Conservation (phyloP, 2,329 filamentous ascomycete species). For the Paraphaeosphaeria minitans region DNA sequence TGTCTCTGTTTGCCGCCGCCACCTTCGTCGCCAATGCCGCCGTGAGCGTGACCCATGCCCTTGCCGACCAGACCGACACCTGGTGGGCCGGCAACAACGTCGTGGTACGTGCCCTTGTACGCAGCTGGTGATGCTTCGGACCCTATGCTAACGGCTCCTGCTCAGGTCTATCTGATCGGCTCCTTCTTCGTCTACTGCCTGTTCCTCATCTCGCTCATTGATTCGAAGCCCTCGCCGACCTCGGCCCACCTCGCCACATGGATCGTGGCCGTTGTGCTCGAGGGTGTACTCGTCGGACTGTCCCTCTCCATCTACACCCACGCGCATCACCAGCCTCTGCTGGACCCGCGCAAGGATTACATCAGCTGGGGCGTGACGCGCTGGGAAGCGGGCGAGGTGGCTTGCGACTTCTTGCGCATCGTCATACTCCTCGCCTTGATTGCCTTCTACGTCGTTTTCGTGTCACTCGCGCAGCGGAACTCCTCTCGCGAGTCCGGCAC, state of each 20-base stretch:
- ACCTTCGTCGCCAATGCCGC: constrained; percentile 78
- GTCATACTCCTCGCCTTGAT: constrained; percentile 66
- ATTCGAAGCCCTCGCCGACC: constrained; percentile 80
- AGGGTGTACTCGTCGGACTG: constrained; percentile 71
- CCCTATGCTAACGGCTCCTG: constrained; percentile 10
- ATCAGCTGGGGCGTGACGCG: constrained; percentile 51
- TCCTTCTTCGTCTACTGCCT: constrained; percentile 87
- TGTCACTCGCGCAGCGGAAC: constrained; percentile 40
- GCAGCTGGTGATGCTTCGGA: constrained; percentile 15
- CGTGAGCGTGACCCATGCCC: constrained; percentile 75
- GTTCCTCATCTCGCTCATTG: constrained; percentile 83
- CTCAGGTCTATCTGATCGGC: constrained; percentile 82
- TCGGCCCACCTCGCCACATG: constrained; percentile 81
- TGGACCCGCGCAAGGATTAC: constrained; percentile 30
- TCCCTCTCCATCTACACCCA: constrained; percentile 72
- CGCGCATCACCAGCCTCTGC: constrained; percentile 67
- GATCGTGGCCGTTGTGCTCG: constrained; percentile 72
- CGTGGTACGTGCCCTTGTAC: constrained; percentile 62
- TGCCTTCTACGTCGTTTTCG: constrained; percentile 64
- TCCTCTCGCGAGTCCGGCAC: constrained; percentile 28
- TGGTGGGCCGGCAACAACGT: constrained; percentile 85
- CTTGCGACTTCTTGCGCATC: constrained; percentile 71
- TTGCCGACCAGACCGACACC: constrained; percentile 65
- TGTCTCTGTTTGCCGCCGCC: constrained; percentile 71
- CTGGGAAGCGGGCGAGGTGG: constrained; percentile 70